A percentile compares a stretch with the other conserved stretches of the same genome.
Conservation (phyloP, 176 grass and related monocot species). For the Aegilops tauschii region DNA sequence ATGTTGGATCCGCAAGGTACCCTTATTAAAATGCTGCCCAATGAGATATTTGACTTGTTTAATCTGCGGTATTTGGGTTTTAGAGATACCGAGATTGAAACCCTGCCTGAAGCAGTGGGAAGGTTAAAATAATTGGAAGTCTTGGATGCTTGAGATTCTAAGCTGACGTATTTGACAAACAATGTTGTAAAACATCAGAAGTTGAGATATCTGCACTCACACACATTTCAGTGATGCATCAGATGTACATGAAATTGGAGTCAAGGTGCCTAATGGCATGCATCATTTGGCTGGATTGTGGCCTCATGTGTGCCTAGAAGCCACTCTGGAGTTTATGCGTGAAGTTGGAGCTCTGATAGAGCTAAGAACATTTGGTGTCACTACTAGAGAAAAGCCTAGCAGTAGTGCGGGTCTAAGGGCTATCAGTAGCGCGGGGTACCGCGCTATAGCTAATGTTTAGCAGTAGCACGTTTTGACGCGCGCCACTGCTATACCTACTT, state of each 20-base stretch:
- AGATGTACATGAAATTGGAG: not conserved
- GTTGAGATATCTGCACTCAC: too few species aligned
- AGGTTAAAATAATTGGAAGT: not conserved
- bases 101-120: not conserved
- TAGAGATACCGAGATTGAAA: not conserved
- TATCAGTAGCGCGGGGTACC: too few species aligned
- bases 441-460: too few species aligned
- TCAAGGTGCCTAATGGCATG: not conserved
- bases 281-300: too few species aligned
- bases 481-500: too few species aligned
- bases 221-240: too few species aligned
- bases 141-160: fast-evolving
- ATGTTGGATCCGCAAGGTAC: too few species aligned
- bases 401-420: too few species aligned
- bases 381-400: too few species aligned
- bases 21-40: fast-evolving
- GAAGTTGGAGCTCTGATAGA: not conserved
- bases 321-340: not conserved
- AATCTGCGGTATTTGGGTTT: too few species aligned
- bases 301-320: fast-evolving
- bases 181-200: not conserved
- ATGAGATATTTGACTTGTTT: too few species aligned
- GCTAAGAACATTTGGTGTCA: not conserved
- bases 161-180: not conserved
- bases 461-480: too few species aligned